Conservation (phyloP, 2,329 filamentous ascomycete species). For the Arthrobotrys sinensis region DNA sequence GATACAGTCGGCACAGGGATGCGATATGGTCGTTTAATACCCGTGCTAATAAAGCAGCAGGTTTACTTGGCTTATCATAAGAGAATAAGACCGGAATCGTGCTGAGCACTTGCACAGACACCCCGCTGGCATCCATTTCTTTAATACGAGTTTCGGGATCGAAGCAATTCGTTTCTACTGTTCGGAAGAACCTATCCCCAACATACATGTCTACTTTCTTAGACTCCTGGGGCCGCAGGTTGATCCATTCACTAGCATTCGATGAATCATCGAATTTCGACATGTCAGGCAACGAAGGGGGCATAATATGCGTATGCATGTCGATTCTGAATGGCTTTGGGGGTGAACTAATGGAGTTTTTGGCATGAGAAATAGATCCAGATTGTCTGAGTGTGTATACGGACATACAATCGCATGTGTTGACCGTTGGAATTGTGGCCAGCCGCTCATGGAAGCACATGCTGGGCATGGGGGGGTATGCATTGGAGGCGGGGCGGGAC, state of each 20-base stretch:
- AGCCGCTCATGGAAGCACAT: constrained; percentile 17
- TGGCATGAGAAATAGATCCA: not conserved
- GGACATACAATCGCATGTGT: constrained; percentile 31
- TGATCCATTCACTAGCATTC: constrained; percentile 67
- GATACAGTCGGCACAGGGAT: constrained; percentile 62
- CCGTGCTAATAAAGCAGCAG: constrained; percentile 65
- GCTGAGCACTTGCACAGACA: constrained; percentile 67
- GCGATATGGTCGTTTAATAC: constrained; percentile 66
- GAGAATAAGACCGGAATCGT: constrained; percentile 68
- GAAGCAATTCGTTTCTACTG: constrained; percentile 66
- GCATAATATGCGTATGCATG: constrained; percentile 68
- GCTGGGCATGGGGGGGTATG: constrained; percentile 13
- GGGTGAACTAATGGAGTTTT: not conserved
- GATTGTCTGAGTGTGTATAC: not conserved
- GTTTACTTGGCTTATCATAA: constrained; percentile 66
- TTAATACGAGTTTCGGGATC: constrained; percentile 63
- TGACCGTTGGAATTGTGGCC: constrained; percentile 14
- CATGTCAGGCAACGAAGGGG: constrained; percentile 67
- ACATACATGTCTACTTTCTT: constrained; percentile 67
- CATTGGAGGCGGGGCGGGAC: constrained; percentile 17
- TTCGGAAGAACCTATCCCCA: constrained; percentile 66
- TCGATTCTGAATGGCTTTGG: constrained; percentile 65
- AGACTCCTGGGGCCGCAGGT: constrained; percentile 63
- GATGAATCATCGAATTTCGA: constrained; percentile 70
- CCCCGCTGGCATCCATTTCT: constrained; percentile 67